These are phyloP conservation scores for Trichaptum fuscoviolaceum DNA, from an alignment of 768 basidiomycete genomes.

Conservation along the genomic window DNA sequence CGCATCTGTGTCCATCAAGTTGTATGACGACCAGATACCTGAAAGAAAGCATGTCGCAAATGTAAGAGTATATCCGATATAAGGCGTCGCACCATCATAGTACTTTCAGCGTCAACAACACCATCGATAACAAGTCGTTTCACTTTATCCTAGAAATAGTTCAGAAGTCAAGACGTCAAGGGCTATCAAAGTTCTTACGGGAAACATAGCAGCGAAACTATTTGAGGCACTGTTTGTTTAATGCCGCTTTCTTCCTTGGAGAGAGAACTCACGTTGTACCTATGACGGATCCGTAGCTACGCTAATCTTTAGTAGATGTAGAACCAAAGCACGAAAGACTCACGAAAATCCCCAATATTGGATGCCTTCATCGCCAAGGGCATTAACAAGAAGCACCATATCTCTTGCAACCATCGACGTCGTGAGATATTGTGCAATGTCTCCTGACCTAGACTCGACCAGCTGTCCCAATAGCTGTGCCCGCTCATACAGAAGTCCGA, in stretches of 20 bases:
- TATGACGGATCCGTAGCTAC: conserved; percentile 12
- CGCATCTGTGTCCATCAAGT: conserved; percentile 14
- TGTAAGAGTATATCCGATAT: not conserved
- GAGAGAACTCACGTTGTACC: conserved; percentile 13
- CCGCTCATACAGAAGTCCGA: not conserved
- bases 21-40: conserved; percentile 11
- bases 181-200: not conserved
- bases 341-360: conserved; percentile 13
- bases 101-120: conserved; percentile 17
- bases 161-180: not conserved
- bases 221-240: not conserved
- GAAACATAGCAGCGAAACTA: not conserved
- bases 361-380: conserved; percentile 14
- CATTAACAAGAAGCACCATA: conserved; percentile 16
- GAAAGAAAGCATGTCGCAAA: not conserved
- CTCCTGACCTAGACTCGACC: not conserved
- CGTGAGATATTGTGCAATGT: conserved; percentile 5
- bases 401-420: conserved; percentile 13
- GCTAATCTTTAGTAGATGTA: not conserved
- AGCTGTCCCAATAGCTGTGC: not conserved
- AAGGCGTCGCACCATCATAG: conserved; percentile 14
- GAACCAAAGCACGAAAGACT: not conserved
- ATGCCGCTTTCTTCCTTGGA: too few species aligned
- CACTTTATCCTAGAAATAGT: conserved; percentile 24
- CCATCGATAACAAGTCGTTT: conserved; percentile 31